A percentile compares a stretch with the other conserved stretches of the same genome.
Conservation (phyloP, 352 stramenopile species). For the Phytophthora rubi region DNA sequence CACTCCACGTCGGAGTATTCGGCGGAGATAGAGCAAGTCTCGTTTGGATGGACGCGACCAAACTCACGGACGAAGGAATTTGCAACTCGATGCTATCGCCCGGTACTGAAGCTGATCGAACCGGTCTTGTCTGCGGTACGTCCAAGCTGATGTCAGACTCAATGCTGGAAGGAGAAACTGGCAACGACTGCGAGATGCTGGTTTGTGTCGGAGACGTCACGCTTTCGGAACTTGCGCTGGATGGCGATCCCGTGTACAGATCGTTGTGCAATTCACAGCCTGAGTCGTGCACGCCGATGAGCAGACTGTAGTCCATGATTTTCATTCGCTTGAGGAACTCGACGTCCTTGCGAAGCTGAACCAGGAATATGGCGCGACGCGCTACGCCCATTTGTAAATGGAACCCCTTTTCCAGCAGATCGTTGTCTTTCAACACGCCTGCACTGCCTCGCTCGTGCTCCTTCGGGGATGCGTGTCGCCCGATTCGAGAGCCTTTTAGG, state of each 20-base stretch:
- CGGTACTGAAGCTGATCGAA: constrained; percentile 25
- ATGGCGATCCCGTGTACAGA: constrained; percentile 46
- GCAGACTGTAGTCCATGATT: constrained; percentile 96
- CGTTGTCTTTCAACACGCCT: constrained; percentile 91
- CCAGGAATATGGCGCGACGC: constrained; percentile 76
- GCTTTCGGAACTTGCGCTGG: constrained; percentile 18
- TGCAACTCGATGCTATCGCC: constrained; percentile 17
- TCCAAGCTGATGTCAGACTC: constrained; percentile 2
- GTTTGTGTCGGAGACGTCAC: constrained; percentile 11
- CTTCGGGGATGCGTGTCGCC: constrained; percentile 67
- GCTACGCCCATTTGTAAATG: constrained; percentile 87
- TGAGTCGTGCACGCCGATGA: constrained; percentile 92
- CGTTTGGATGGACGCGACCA: constrained; percentile 12
- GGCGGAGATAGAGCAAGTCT: constrained; percentile 34
- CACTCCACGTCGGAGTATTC: constrained; percentile 30
- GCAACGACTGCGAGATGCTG: constrained; percentile 43
- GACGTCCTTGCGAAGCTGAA: constrained; percentile 90
- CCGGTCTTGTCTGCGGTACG: constrained; percentile 8
- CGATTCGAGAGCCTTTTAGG: constrained; percentile 93
- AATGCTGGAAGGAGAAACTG: constrained; percentile 41
- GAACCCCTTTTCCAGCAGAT: constrained; percentile 87
- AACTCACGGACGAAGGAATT: constrained; percentile 5
- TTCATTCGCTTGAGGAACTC: constrained; percentile 93
- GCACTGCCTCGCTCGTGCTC: constrained; percentile 70
- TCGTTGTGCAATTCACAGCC: constrained; percentile 58